Conservation (phyloP, 306 rosid genomes). For the Albizia julibrissin region DNA sequence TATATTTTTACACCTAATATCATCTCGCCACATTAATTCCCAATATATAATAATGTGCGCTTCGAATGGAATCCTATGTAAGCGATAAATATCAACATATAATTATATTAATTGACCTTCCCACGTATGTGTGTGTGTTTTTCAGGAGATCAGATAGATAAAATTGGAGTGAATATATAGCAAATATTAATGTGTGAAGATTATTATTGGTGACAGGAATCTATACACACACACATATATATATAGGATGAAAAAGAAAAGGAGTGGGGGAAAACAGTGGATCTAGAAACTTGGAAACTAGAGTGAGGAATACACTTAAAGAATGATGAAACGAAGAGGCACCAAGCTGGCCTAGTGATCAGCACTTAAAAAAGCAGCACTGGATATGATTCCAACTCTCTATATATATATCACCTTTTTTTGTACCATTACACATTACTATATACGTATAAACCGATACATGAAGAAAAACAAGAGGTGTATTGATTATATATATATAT, state of each 20-base stretch:
- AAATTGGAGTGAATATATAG: background rate
- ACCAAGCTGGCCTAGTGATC: background rate
- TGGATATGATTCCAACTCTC: background rate
- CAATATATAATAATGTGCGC: background rate
- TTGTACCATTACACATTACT: background rate
- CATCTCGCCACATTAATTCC: background rate
- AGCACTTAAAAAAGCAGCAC: constrained; percentile 4
- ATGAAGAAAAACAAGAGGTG: too few relatives aligned
- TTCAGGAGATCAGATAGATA: too few relatives aligned
- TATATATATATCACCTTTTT: background rate
- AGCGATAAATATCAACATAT: background rate
- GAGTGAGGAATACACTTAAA: background rate
- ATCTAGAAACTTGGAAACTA: background rate
- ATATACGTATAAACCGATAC: too few relatives aligned
- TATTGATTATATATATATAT: too few relatives aligned
- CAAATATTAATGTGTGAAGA: background rate
- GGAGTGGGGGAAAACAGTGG: background rate
- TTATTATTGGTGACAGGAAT: background rate
- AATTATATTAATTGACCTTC: background rate
- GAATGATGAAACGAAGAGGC: constrained; percentile 7
- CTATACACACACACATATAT: too few relatives aligned
- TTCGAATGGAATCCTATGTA: background rate
- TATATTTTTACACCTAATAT: background rate
- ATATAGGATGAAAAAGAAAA: background rate
- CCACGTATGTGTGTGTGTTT: background rate